phyloP scores from a whole-genome alignment of 2,329 filamentous ascomycete species.

The Hypoxylon sp. region DNA sequence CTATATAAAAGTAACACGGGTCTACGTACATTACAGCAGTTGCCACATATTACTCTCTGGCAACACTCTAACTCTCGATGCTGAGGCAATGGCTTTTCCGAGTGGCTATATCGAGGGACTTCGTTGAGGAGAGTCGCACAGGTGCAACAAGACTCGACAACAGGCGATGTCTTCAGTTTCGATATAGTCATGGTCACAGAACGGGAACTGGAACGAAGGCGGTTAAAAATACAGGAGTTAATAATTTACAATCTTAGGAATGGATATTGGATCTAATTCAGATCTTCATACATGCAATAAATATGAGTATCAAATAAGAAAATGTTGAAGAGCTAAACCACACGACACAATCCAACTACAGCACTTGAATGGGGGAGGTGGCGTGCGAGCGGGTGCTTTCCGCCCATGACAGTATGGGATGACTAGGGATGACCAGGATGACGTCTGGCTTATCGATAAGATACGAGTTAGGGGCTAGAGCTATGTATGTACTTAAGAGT shows the following conservation, averaged over 20 bases:
- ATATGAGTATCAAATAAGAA: neutral
- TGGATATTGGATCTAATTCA: neutral
- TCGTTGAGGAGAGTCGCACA: slow-evolving; percentile 73
- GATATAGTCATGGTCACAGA: slow-evolving; percentile 43
- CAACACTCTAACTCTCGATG: slow-evolving; percentile 78
- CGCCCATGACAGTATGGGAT: too few species aligned
- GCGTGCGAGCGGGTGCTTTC: slow-evolving; percentile 13
- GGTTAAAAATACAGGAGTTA: slow-evolving; percentile 3
- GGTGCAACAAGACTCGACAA: slow-evolving; percentile 72
- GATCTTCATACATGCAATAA: neutral
- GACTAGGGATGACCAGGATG: too few species aligned
- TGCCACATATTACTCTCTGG: slow-evolving; percentile 76
- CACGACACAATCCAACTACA: neutral
- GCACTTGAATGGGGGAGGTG: neutral
- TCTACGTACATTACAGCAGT: slow-evolving; percentile 73
- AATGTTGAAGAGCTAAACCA: neutral
- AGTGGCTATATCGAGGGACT: slow-evolving; percentile 64
- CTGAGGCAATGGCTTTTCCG: slow-evolving; percentile 71
- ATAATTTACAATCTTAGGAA: slow-evolving; percentile 2
- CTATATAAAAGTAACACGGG: neutral
- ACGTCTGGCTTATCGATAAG: slow-evolving; percentile 38
- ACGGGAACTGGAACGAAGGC: neutral
- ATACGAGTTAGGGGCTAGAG: slow-evolving; percentile 13
- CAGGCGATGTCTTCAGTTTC: slow-evolving; percentile 29
- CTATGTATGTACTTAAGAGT: neutral